Percentiles rank a stretch among this genome's conserved stretches.
phyloP scores from a whole-genome alignment of 2,329 filamentous ascomycete species.

The Macroventuria anomochaeta region DNA sequence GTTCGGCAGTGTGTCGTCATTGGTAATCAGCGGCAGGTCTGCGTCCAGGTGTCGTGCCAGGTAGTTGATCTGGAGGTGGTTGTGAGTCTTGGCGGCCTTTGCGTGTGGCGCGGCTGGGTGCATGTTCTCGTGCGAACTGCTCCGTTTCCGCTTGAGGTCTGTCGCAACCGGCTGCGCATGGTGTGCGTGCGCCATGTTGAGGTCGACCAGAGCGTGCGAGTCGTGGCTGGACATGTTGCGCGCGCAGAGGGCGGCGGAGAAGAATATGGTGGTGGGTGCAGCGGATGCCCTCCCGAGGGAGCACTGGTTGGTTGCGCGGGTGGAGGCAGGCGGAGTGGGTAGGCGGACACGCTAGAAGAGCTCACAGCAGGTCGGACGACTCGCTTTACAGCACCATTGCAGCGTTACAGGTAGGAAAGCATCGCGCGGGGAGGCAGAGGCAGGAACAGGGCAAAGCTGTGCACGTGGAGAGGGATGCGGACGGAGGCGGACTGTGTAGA shows the following conservation, averaged over 20 bases:
- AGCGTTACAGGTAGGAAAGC: constrained; percentile 11
- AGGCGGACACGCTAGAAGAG: constrained; percentile 27
- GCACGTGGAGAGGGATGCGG: constrained; percentile 7
- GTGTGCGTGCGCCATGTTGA: constrained; percentile 33
- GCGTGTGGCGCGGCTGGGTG: constrained; percentile 48
- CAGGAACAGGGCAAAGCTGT: constrained; percentile 2
- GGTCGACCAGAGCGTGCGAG: constrained; percentile 27
- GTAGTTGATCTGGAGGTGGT: constrained; percentile 72
- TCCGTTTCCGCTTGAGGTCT: constrained; percentile 57
- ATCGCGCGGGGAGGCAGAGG: constrained; percentile 15
- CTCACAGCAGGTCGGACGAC: constrained; percentile 10
- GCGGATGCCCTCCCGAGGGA: constrained; percentile 19
- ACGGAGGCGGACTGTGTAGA: constrained; percentile 6
- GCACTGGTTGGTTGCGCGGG: neutral
- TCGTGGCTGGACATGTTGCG: constrained; percentile 33
- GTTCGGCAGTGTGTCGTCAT: constrained; percentile 74
- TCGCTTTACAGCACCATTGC: constrained; percentile 19
- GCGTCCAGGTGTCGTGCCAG: constrained; percentile 68
- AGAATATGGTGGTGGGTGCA: constrained; percentile 23
- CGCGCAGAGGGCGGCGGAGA: constrained; percentile 27
- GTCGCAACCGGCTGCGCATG: constrained; percentile 28
- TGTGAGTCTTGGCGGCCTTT: constrained; percentile 63
- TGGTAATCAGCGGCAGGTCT: constrained; percentile 67
- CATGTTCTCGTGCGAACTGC: constrained; percentile 48
- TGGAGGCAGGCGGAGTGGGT: constrained; percentile 24